Conservation (phyloP, 805 yeast genomes). For the Metschnikowia rubicola region DNA sequence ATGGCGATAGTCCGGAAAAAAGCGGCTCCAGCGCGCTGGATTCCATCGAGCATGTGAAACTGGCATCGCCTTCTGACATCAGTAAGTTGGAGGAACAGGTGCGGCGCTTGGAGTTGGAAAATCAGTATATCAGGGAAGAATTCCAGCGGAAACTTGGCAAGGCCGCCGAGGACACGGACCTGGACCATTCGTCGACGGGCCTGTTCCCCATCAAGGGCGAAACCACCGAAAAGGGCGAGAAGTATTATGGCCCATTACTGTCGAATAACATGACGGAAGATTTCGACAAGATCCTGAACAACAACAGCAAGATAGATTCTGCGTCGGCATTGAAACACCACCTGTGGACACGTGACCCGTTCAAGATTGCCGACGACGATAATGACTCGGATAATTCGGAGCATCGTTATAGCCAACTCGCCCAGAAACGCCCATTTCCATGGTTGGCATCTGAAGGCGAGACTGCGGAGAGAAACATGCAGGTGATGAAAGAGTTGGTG, state of each 20-base stretch:
- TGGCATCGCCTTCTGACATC: constrained; percentile 2
- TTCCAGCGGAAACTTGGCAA: neutral
- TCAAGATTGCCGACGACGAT: constrained; percentile 4
- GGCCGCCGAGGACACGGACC: neutral
- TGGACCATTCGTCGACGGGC: neutral
- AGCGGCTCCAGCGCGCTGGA: constrained; percentile 3
- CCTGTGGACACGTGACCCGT: constrained; percentile 9
- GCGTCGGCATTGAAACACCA: constrained; percentile 5
- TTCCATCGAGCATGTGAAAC: neutral
- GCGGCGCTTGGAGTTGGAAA: constrained; percentile 2
- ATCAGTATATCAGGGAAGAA: constrained; percentile 4
- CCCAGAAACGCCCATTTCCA: constrained; percentile 32
- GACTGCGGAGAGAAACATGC: constrained; percentile 24
- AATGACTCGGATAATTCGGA: constrained; percentile 3
- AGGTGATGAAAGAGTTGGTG: constrained; percentile 33
- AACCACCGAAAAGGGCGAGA: constrained; percentile 38
- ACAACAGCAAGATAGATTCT: neutral
- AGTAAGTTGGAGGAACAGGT: constrained; percentile 3
- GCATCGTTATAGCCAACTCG: neutral
- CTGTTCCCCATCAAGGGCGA: constrained; percentile 30
- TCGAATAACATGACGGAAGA: constrained; percentile 45
- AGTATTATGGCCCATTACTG: constrained; percentile 53
- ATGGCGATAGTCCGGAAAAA: neutral
- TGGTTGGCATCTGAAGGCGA: constrained; percentile 15
- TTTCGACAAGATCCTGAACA: constrained; percentile 15